Base-by-base conservation (phyloP, 2,329 filamentous ascomycete species). In the Fusarium proliferatum region DNA sequence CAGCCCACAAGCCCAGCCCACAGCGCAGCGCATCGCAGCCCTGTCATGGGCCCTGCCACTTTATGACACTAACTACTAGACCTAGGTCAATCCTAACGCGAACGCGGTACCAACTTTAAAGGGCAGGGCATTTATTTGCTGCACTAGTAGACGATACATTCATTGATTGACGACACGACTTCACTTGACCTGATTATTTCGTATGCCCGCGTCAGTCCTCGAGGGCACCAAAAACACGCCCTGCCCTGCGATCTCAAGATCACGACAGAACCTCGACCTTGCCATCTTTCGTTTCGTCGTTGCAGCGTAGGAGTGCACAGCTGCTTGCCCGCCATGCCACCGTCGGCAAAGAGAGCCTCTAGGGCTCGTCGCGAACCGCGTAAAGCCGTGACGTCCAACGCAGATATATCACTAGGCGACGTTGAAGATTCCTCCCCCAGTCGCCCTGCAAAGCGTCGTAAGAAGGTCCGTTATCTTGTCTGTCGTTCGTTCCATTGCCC, bases 371-470 rank as follows among this genome's bases (percentile, higher is more conserved):
- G 83, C 76, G 83, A 84, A 61, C 69, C 79, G 71, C 83, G 82
- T 73, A 82, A 81, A 70, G 80, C 81, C 73, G 79, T 82, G 48
- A 77, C 79, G 45, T 72, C 80, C 64, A 81, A 81, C 69, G 79
- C 81, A 49, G 77, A 79, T 48, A 76, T 80, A 34, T 69, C 79
- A 61, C 77, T 79, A 46, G 71, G 76, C 46, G 84, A 88, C 49
- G 82, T 80, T 56, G 85, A 88, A 48, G 85, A 87, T 52, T 89
- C 89, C 33, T 91, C 90, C 8, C 89, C 90, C 19, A 88, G 86
- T 66, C 87, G 89, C 61, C 89, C 90, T n/a, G 83, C 86, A 16
- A 92, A 92, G 84, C 89, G 90, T 78, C 88, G 90, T 82, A 91
- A 87, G 84, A 90, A 88, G 86, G 88, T 89, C 81, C 53, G 80